Evolutionary conservation across 768 basidiomycete species (phyloP).

Genomic region (Cystofilobasidium capitatum): DNA sequence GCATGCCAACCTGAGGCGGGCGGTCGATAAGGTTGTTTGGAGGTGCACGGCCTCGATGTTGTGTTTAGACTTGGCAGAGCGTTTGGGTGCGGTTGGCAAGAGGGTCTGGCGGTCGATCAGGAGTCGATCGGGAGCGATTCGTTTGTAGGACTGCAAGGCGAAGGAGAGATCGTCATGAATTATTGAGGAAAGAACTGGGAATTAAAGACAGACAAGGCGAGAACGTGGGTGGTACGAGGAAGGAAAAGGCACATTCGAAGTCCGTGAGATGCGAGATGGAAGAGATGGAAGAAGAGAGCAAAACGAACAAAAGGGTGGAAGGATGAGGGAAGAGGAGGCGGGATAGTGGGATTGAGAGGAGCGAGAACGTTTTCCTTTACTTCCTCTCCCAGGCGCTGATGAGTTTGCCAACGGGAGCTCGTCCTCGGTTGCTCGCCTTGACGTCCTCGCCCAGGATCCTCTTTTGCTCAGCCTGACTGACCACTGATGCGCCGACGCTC

Average conservation of each 20-base stretch:
- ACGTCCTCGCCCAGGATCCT: not conserved
- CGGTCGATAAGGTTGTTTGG: not conserved
- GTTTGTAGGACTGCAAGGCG: too few relatives aligned
- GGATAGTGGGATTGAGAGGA: not conserved
- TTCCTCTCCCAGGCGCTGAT: conserved; percentile 5
- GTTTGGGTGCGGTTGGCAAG: too few relatives aligned
- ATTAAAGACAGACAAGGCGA: too few relatives aligned
- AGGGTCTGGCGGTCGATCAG: too few relatives aligned
- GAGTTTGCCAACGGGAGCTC: not conserved
- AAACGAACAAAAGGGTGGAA: not conserved
- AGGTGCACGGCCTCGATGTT: too few relatives aligned
- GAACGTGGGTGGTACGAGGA: too few relatives aligned
- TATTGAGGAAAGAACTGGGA: too few relatives aligned
- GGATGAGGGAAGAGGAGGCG: not conserved
- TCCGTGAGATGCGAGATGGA: not conserved
- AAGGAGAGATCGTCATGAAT: too few relatives aligned
- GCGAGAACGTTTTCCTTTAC: not conserved
- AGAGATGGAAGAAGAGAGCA: not conserved
- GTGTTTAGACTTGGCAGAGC: too few relatives aligned
- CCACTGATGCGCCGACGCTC: not conserved
- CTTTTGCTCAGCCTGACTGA: not conserved
- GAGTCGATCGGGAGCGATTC: too few relatives aligned
- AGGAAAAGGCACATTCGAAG: not conserved
- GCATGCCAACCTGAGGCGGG: too few relatives aligned
- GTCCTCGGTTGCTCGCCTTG: not conserved